These are phyloP conservation scores for Jatropha curcas DNA, from an alignment of 345 rosid species.

Conservation along the genomic window DNA sequence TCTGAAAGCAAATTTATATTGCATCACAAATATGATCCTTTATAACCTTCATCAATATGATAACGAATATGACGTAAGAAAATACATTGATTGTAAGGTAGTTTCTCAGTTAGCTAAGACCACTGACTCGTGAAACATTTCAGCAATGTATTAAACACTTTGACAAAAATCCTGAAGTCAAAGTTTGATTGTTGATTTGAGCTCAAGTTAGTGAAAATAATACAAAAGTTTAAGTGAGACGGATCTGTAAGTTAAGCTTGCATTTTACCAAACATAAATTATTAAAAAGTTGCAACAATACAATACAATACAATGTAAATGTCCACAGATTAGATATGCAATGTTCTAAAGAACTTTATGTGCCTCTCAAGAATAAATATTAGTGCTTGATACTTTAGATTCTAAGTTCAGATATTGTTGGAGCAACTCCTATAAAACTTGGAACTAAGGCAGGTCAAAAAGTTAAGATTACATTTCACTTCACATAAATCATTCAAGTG, in stretches of 20 bases:
- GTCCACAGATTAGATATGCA: background rate
- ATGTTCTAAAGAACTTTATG: too few relatives aligned
- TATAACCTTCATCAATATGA: background rate
- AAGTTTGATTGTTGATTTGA: background rate
- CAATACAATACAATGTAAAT: too few relatives aligned
- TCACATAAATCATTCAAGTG: too few relatives aligned
- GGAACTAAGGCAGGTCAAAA: too few relatives aligned
- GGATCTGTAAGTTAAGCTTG: background rate
- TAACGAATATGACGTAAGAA: background rate
- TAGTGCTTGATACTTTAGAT: too few relatives aligned
- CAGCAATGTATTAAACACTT: background rate
- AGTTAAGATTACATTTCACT: too few relatives aligned
- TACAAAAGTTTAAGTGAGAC: background rate
- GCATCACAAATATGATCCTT: background rate
- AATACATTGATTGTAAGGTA: background rate
- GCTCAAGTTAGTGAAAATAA: background rate
- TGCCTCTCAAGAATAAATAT: too few relatives aligned
- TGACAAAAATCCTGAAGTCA: background rate
- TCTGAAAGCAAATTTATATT: conserved; percentile 42
- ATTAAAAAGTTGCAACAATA: too few relatives aligned
- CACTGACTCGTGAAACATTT: background rate
- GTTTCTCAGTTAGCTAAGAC: background rate
- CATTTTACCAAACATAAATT: background rate
- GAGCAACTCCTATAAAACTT: too few relatives aligned
- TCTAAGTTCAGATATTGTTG: too few relatives aligned